phyloP scores from a whole-genome alignment of 1,284 basidiomycete genomes.

The Chiua sp. region DNA sequence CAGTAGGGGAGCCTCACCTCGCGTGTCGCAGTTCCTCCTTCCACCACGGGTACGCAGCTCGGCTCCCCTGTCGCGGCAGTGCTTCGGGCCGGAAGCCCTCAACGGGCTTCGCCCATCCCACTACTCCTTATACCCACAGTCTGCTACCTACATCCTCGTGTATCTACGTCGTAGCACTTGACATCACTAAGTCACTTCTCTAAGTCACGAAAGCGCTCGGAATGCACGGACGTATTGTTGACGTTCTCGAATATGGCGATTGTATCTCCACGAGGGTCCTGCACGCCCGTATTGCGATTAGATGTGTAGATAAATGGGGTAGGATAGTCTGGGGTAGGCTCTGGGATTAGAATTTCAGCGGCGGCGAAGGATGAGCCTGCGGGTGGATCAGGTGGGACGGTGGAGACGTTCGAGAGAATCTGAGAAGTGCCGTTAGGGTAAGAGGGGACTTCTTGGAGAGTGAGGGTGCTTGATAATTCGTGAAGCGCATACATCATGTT shows the following conservation, averaged over 20 bases:
- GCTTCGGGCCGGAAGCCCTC: too few species aligned
- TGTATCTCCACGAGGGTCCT: constrained; percentile 58
- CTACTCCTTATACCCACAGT: too few species aligned
- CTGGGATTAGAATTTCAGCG: constrained; percentile 65
- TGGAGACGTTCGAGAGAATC: constrained; percentile 59
- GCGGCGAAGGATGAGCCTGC: constrained; percentile 55
- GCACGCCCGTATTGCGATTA: constrained; percentile 65
- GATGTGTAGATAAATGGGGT: constrained; percentile 67
- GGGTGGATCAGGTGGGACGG: constrained; percentile 57
- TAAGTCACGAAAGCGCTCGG: too few species aligned
- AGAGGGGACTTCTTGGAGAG: constrained; percentile 61
- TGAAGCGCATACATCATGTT: constrained; percentile 64
- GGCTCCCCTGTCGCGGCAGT: too few species aligned
- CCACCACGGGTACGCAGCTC: too few species aligned
- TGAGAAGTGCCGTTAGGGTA: constrained; percentile 51
- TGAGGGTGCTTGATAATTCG: constrained; percentile 65
- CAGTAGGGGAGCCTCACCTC: too few species aligned
- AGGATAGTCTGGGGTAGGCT: constrained; percentile 51
- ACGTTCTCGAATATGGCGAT: constrained; percentile 65
- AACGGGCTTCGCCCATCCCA: too few species aligned
- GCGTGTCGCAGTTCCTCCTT: too few species aligned
- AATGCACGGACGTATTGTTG: too few species aligned
- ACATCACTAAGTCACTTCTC: too few species aligned
- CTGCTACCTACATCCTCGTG: too few species aligned
- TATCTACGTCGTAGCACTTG: too few species aligned